Conservation (phyloP, 257 asterid species). For the Solanum bulbocastanum region DNA sequence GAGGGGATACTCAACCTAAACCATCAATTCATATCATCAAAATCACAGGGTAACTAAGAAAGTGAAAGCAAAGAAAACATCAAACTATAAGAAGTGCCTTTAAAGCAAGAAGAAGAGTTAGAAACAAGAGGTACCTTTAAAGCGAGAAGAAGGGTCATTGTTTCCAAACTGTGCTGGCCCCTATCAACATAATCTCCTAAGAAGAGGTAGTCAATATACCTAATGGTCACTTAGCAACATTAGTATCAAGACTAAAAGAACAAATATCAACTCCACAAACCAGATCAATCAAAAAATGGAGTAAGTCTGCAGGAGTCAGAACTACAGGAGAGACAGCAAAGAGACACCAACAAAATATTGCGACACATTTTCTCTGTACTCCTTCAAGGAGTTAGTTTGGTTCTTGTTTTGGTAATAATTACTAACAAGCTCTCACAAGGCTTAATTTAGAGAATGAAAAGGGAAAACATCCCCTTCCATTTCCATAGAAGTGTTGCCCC, state of each 20-base stretch:
- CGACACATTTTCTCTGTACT: background rate
- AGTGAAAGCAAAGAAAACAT: background rate
- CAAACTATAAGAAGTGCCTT: constrained; percentile 38
- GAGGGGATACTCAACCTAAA: constrained; percentile 80
- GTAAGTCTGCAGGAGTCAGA: background rate
- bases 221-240: constrained; percentile 27
- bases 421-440: background rate
- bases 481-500: background rate
- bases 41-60: background rate
- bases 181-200: constrained; percentile 99
- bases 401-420: background rate
- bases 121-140: constrained; percentile 51
- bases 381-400: background rate
- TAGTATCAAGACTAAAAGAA: constrained; percentile 11
- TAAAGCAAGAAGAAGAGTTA: constrained; percentile 78
- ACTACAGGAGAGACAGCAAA: background rate
- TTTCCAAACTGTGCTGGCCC: constrained; percentile 98
- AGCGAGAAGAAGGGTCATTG: constrained; percentile 86
- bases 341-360: background rate
- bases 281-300: background rate
- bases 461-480: background rate
- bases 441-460: background rate
- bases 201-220: constrained; percentile 95
- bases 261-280: background rate
- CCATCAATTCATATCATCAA: constrained; percentile 1